Evolutionary conservation across 371 early-diverging fungal genomes (phyloP).

Genomic region (Apophysomyces sp.): DNA sequence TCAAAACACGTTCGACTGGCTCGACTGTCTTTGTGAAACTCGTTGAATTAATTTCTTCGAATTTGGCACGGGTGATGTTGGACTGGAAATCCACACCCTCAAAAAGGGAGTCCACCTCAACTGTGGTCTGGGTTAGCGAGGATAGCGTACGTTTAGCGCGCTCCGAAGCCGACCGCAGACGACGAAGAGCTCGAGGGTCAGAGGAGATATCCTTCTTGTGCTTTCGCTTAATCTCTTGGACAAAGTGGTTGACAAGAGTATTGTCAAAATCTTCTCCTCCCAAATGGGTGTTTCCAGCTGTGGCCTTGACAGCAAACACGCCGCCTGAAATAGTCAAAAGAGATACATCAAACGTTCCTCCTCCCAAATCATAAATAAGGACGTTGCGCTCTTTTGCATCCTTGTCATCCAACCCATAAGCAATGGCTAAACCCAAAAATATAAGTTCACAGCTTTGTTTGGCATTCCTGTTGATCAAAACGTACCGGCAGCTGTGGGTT

Average conservation of each 20-base stretch:
- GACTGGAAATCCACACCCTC: slow-evolving; percentile 87
- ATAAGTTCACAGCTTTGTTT: neutral
- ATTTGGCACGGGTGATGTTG: slow-evolving; percentile 90
- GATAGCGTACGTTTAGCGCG: slow-evolving; percentile 96
- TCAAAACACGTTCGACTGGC: slow-evolving; percentile 79
- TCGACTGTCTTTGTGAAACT: slow-evolving; percentile 81
- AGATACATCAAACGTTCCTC: slow-evolving; percentile 97
- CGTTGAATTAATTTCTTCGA: slow-evolving; percentile 91
- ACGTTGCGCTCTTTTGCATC: slow-evolving; percentile 60
- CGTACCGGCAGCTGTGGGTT: slow-evolving; percentile 88
- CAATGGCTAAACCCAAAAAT: slow-evolving; percentile 63
- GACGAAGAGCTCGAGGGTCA: slow-evolving; percentile 87
- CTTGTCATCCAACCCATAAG: slow-evolving; percentile 88
- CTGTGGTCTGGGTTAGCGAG: slow-evolving; percentile 76
- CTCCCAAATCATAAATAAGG: slow-evolving; percentile 95
- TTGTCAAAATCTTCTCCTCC: slow-evolving; percentile 99
- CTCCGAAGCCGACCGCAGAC: slow-evolving; percentile 93
- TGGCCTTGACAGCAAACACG: slow-evolving; percentile 93
- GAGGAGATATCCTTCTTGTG: slow-evolving; percentile 73
- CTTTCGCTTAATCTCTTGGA: slow-evolving; percentile 85
- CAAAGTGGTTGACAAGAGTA: slow-evolving; percentile 77
- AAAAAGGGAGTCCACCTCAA: slow-evolving; percentile 90
- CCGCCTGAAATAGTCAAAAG: slow-evolving; percentile 88
- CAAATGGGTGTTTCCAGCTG: slow-evolving; percentile 95
- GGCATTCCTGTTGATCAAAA: neutral